Evolutionary conservation across 352 stramenopile genomes (phyloP).

Genomic region (Aphanomyces cochlioides): DNA sequence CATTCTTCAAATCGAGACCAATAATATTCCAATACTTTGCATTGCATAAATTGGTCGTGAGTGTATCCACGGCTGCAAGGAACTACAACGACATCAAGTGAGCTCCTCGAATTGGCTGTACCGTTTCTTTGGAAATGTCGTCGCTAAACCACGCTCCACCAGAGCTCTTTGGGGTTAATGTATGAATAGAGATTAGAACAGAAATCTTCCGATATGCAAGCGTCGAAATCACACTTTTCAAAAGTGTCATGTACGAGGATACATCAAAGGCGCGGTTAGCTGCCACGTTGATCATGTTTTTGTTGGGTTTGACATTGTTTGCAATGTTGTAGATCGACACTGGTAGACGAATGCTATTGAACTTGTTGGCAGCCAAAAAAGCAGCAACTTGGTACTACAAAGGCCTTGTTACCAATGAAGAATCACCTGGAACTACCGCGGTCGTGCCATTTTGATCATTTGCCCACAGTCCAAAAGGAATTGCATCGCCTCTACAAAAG

Average conservation of each 20-base stretch:
- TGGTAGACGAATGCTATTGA: constrained; percentile 62
- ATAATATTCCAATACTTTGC: constrained; percentile 67
- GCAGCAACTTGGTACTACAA: constrained; percentile 50
- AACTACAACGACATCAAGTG: constrained; percentile 39
- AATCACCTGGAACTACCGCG: constrained; percentile 31
- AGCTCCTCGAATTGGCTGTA: constrained; percentile 25
- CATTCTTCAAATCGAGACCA: constrained; percentile 70
- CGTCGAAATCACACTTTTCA: constrained; percentile 54
- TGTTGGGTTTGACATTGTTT: constrained; percentile 42
- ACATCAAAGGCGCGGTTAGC: constrained; percentile 67
- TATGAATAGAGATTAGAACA: constrained; percentile 70
- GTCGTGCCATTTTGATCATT: constrained; percentile 65
- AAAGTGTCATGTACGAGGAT: constrained; percentile 53
- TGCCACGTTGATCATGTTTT: constrained; percentile 54
- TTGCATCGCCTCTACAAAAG: constrained; percentile 34
- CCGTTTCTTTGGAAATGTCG: constrained; percentile 36
- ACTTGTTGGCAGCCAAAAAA: constrained; percentile 66
- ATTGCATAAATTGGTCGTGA: constrained; percentile 55
- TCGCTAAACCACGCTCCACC: constrained; percentile 61
- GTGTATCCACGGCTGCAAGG: constrained; percentile 45
- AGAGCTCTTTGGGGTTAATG: constrained; percentile 41
- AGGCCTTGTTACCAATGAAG: not conserved
- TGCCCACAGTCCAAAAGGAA: constrained; percentile 71
- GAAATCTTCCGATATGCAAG: constrained; percentile 58
- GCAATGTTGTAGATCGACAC: constrained; percentile 55